Percentiles rank a stretch among this genome's conserved stretches.
Evolutionary conservation across 83 land plant species (phyloP).

Genomic region (Thuja plicata): DNA sequence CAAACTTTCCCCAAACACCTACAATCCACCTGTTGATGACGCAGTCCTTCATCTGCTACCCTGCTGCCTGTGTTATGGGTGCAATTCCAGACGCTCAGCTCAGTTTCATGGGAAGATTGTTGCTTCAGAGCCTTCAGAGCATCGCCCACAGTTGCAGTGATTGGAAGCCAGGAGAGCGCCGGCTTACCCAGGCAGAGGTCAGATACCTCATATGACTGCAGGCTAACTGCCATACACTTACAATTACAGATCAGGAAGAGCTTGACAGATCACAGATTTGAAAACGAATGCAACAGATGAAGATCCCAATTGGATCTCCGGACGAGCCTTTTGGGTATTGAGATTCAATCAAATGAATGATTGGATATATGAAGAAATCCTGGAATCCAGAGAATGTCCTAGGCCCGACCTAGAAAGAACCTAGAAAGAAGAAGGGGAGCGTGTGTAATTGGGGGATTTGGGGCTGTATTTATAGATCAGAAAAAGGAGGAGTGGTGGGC

Average conservation of each 20-base stretch:
- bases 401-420: neutral
- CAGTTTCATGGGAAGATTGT: conserved; percentile 20
- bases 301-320: neutral
- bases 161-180: conserved; percentile 39
- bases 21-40: conserved; percentile 12
- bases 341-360: neutral
- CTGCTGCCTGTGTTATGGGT: neutral
- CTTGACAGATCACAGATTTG: neutral
- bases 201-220: conserved; percentile 38
- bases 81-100: conserved; percentile 43
- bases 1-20: conserved; percentile 46
- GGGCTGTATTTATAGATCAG: neutral
- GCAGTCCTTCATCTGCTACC: neutral
- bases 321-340: neutral
- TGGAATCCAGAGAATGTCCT: neutral
- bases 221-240: conserved; percentile 64
- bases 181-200: conserved; percentile 77
- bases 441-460: neutral
- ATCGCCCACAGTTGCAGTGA: conserved; percentile 46
- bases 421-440: neutral
- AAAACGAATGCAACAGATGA: neutral
- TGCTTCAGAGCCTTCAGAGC: conserved; percentile 17
- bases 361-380: neutral
- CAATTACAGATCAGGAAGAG: neutral
- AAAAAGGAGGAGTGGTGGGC: neutral